Evolutionary conservation across 1,284 basidiomycete species (phyloP), one percentile per base, ranked within the genome.

Genomic region (Volvariella volvacea): DNA sequence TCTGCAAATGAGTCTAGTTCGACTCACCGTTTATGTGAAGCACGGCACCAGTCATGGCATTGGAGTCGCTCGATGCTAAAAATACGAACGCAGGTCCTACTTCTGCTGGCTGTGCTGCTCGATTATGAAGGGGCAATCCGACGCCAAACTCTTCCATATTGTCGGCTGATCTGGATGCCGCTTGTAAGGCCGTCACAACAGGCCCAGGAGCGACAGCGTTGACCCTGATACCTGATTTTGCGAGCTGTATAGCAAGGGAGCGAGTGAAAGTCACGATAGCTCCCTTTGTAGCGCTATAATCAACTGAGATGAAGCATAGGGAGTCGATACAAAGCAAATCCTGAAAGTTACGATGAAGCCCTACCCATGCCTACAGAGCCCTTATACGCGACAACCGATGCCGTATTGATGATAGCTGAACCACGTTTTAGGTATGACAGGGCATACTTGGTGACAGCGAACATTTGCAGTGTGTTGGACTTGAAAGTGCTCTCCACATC

Each of bases 381-480:
- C 50, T 73, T 71, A 62, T 78, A 80, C 2, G 78, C 77, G 0
- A 77, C 78, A 21, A 85, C 79, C 8, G 73, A 77, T 4, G 76
- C 70, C 6, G 77, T 76, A 60, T 81, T 81, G 66, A 84, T 79
- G 58, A 84, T 83, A 22, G 66, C 66, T 2, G 70, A 64, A 2
- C 81, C 80, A 30, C 76, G 69, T 51, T 75, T 73, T 62, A 83
- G 68, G 62, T 83, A 73, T 14, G 80, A 78, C 6, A 79, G 53
- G 3, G 79, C 73, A 46, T 63, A 71, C 58, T 74, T 76, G 22
- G 73, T 70, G 33, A 79, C 50, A 1, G 70, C 71, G 45, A 79
- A 75, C 75, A 78, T 78, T 49, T 68, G 68, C 38, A 81, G 52
- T 52, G 80, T 75, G 62, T 83, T 83, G 47, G 67, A 66, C 25